Evolutionary conservation across 768 basidiomycete genomes (phyloP), one percentile per base, ranked within the genome.

Genomic region (Trametes punicea): DNA sequence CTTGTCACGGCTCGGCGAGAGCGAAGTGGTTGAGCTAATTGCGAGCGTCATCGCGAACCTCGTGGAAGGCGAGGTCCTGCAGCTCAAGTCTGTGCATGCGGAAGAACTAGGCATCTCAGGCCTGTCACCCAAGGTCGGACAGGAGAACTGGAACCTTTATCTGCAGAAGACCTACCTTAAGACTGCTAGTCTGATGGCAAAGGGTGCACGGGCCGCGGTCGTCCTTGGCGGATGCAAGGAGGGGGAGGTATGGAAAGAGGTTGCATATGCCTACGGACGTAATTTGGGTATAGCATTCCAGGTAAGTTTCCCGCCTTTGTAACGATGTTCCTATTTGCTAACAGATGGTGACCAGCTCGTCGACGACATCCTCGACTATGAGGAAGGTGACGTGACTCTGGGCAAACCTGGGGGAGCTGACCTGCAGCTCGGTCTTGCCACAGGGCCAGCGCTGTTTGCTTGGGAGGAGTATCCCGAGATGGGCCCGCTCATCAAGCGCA

Each of bases 221-320:
- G 83, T 94, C n/a, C 76, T 98, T 1, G 94, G 94, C 4, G 94
- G 94, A 29, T 86, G 77, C 61, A 73, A 67, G 47, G 82, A 87
- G 64, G 85, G 83, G n/a, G 90, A 93, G 63, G 65, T 85, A 9
- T 87, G 90, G 78, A 93, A 91, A 70, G 93, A 96, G 70, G 79
- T 85, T 5, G 93, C 94, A 13, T 97, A 96, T 73, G 86, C 84
- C 6, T 97, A 92, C 71, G 93, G 93, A 1, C 79, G 91, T 51
- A 93, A 95, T 71, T 65, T 96, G 16, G 93, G 94, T 2, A 89
- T 95, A 58, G 92, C 94, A n/a, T 97, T 98, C 74, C 95, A 97
- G 81, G 93, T 93, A 60, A 41, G 57, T 38, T 21, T 4, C 16
- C 15, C 48, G 6, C 5, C 34, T 16, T 21, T 8, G n/a, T 42